These are phyloP conservation scores for Extremus antarcticus DNA, from an alignment of 495 filamentous ascomycete genomes.

Conservation along the genomic window DNA sequence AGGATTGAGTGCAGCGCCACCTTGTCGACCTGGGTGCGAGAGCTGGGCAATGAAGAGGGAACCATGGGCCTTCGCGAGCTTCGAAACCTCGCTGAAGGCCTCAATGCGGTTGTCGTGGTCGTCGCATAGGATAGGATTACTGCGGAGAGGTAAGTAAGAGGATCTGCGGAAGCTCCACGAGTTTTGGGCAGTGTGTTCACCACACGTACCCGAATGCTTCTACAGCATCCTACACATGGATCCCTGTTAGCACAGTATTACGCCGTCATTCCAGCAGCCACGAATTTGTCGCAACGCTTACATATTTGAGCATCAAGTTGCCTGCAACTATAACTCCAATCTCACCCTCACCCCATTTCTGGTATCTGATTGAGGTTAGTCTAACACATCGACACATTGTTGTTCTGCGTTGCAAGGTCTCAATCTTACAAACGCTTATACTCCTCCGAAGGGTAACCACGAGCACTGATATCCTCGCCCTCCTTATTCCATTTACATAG, in stretches of 20 bases:
- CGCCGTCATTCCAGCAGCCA: no score
- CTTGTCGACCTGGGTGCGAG: conserved; percentile 23
- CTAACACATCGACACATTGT: no score
- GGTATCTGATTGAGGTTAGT: no score
- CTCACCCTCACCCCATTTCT: conserved; percentile 21
- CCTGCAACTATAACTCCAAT: conserved; percentile 22
- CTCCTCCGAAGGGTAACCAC: conserved; percentile 18
- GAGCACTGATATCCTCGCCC: conserved; percentile 13
- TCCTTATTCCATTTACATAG: conserved; percentile 18
- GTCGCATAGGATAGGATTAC: conserved; percentile 2
- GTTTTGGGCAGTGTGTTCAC: background rate
- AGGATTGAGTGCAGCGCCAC: conserved; percentile 19
- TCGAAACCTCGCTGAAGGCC: conserved; percentile 10
- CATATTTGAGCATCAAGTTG: conserved; percentile 16
- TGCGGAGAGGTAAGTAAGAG: background rate
- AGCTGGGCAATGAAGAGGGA: conserved; percentile 20
- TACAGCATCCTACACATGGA: conserved; percentile 10
- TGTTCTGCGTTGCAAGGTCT: no score
- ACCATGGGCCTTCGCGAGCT: conserved; percentile 15
- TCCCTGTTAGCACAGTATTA: background rate
- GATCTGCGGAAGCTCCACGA: background rate
- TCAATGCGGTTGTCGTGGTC: conserved; percentile 19
- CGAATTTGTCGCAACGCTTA: background rate
- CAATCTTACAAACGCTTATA: conserved; percentile 12
- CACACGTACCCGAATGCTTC: conserved; percentile 17